Evolutionary conservation across 257 asterid species (phyloP), one percentile per base, ranked within the genome.

Genomic region (Ajuga chamaepitys): DNA sequence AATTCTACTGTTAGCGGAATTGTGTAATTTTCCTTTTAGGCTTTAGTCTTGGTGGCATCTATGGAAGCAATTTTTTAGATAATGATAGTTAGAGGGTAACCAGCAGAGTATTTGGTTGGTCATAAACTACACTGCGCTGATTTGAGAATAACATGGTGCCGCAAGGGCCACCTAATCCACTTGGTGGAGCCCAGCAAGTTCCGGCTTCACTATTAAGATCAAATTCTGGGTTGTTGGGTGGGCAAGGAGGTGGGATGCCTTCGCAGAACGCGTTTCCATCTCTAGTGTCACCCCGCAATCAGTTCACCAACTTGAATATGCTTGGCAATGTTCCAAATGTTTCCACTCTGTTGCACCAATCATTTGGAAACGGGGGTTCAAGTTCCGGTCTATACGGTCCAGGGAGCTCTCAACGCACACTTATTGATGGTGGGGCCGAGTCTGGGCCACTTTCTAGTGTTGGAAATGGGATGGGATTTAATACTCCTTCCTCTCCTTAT

Each of bases 171-270:
- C 83, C 95, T 4, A 70, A 89, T 25, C 96, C 91, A 0, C 85
- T 70, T 65, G 95, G 89, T 57, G 86, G 91, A 63, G 77, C 88
- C 58, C 98, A 82, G 79, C 71, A 81, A 26, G 78, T 81, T 54
- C 87, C 85, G 1, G 69, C 89, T 6, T 81, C 96, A 10, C 57
- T 91, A 52, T 69, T 91, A 75, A 80, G 98, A 79, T 83, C 97
- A 7, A 83, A 75, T 77, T 86, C 96, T 35, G 86, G 91, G 48
- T 59, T 84, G 62, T 55, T 89, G 96, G 80, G 89, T 47, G 89
- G 91, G 64, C 95, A 87, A 66, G 96, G 95, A 26, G 88, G 89
- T 41, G 90, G 85, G 53, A 82, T 84, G 79, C 76, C 93, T 22
- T 82, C 96, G 12, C 96, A 84, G 75, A 86, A 78, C 65, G 81